These are phyloP conservation scores for Talaromyces proteolyticus DNA, from an alignment of 495 filamentous ascomycete genomes.

Conservation along the genomic window DNA sequence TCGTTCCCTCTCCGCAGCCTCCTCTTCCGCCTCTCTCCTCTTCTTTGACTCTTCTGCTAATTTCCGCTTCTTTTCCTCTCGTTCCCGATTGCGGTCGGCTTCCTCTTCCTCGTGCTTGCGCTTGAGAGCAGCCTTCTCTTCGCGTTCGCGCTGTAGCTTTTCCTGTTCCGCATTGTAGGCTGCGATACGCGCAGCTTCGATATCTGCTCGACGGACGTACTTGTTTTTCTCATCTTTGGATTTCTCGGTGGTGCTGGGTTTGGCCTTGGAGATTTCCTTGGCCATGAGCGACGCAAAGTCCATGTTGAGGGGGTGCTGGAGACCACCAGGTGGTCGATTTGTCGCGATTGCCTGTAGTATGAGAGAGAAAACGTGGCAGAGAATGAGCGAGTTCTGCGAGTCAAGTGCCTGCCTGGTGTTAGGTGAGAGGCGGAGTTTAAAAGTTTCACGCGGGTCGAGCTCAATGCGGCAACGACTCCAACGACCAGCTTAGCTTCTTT, in stretches of 20 bases:
- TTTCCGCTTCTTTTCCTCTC: constrained; percentile 72
- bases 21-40: constrained; percentile 66
- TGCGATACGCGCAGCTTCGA: constrained; percentile 75
- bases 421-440: constrained; percentile 7
- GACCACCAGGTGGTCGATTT: too few species aligned
- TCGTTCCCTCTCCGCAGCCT: constrained; percentile 45
- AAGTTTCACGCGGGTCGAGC: constrained; percentile 9
- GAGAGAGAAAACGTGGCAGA: constrained; percentile 9
- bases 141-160: constrained; percentile 58
- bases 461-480: not conserved
- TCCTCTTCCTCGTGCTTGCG: constrained; percentile 91
- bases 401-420: too few species aligned
- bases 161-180: constrained; percentile 78
- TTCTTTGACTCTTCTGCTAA: constrained; percentile 74
- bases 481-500: too few species aligned
- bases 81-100: constrained; percentile 53
- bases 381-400: too few species aligned
- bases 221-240: constrained; percentile 48
- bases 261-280: constrained; percentile 78
- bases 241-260: constrained; percentile 29
- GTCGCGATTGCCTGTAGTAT: too few species aligned
- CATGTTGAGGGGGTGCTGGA: constrained; percentile 47
- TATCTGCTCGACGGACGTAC: constrained; percentile 79
- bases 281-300: constrained; percentile 92
- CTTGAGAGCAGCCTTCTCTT: constrained; percentile 63